Percentiles rank a stretch among this genome's conserved stretches.
Evolutionary conservation across 352 stramenopile genomes (phyloP).

Genomic region (Globisporangium sylvaticum): DNA sequence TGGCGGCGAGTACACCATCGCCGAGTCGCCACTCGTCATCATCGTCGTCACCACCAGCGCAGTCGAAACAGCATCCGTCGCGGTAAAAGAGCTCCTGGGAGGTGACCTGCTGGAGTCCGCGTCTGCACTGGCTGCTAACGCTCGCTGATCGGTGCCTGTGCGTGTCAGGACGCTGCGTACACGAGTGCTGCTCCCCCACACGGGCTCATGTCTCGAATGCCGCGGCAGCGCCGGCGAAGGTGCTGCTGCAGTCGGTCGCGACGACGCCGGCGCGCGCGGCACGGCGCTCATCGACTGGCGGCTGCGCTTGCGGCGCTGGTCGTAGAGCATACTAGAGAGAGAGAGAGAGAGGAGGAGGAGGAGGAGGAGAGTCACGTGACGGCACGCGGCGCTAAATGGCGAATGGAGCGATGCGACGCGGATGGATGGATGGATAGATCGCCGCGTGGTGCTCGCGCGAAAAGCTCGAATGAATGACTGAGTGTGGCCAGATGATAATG

Average conservation of each 20-base stretch:
- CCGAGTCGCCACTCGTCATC: background rate
- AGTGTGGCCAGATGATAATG: background rate
- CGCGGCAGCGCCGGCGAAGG: background rate
- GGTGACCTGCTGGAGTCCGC: background rate
- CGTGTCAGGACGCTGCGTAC: background rate
- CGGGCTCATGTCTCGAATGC: background rate
- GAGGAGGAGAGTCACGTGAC: background rate
- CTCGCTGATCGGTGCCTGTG: background rate
- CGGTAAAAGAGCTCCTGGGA: background rate
- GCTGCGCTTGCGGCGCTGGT: slow-evolving; percentile 3
- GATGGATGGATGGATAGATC: background rate
- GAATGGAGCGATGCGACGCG: background rate
- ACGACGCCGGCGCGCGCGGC: background rate
- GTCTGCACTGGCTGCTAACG: background rate
- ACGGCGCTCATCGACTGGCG: background rate
- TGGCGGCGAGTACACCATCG: background rate
- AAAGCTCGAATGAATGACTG: background rate
- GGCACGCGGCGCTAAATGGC: background rate
- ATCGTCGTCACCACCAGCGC: no score
- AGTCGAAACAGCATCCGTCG: background rate
- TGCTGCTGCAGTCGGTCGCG: background rate
- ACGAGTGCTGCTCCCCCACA: background rate
- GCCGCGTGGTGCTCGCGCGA: background rate
- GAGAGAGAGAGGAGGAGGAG: no score
- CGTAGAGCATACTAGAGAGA: slow-evolving; percentile 5